Percentiles rank a stretch among this genome's conserved stretches.
phyloP scores from a whole-genome alignment of 2,329 filamentous ascomycete genomes.

The Trichoderma cornu-damae region DNA sequence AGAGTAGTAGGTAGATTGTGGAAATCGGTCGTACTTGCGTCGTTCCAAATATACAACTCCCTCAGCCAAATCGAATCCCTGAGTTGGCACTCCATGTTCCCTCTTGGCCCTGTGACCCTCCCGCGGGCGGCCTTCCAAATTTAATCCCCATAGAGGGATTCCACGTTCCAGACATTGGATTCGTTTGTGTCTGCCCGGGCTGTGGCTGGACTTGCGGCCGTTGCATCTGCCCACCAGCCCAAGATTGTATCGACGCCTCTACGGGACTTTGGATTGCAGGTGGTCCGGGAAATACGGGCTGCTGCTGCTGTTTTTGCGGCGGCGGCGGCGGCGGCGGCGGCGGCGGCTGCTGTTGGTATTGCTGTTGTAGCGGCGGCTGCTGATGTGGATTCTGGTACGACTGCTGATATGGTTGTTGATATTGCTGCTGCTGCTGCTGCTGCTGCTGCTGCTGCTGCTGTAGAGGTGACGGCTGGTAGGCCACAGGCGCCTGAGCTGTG shows the following conservation, averaged over 20 bases:
- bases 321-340: neutral
- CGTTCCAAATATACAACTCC: neutral
- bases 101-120: slow-evolving; percentile 26
- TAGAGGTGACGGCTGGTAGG: neutral
- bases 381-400: slow-evolving; percentile 5
- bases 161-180: slow-evolving; percentile 48
- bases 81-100: slow-evolving; percentile 55
- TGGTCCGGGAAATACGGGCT: slow-evolving; percentile 25
- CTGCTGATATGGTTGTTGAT: slow-evolving; percentile 7
- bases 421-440: slow-evolving; percentile 10
- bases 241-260: slow-evolving; percentile 55
- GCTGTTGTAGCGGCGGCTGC: neutral
- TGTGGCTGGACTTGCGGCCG: slow-evolving; percentile 40
- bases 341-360: slow-evolving; percentile 13
- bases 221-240: slow-evolving; percentile 53
- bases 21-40: neutral
- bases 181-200: slow-evolving; percentile 42
- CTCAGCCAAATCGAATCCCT: slow-evolving; percentile 52
- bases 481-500: slow-evolving; percentile 12
- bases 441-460: neutral
- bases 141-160: slow-evolving; percentile 75
- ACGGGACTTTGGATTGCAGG: slow-evolving; percentile 29
- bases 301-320: slow-evolving; percentile 23
- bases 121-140: slow-evolving; percentile 50
- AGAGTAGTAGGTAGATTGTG: neutral